A percentile compares a stretch with the other conserved stretches of the same genome.
Conservation (phyloP, 2,329 filamentous ascomycete species). For the Scedosporium aurantiacum region DNA sequence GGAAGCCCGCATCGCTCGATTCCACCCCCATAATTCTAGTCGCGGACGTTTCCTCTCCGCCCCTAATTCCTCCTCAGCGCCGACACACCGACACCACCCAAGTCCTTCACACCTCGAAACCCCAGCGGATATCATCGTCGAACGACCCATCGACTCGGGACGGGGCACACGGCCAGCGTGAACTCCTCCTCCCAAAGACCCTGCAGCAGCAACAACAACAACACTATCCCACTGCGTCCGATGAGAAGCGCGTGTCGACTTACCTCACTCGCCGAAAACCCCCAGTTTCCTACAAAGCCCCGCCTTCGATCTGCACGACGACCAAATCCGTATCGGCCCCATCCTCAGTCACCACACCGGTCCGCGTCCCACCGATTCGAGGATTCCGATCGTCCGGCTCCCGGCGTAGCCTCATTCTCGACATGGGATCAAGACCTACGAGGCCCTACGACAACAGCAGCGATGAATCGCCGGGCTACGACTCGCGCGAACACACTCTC, state of each 20-base stretch:
- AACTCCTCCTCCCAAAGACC: conserved; percentile 35
- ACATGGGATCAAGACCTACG: conserved; percentile 38
- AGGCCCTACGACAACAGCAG: conserved; percentile 33
- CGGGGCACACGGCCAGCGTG: conserved; percentile 31
- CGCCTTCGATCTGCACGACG: conserved; percentile 17
- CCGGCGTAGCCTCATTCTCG: conserved; percentile 41
- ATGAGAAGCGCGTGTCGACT: conserved; percentile 31
- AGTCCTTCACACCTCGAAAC: neutral
- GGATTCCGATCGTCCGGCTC: conserved; percentile 46
- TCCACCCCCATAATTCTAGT: neutral
- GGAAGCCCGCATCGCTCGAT: neutral
- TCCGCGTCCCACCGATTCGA: conserved; percentile 42
- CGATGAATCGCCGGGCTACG: conserved; percentile 22
- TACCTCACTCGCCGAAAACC: conserved; percentile 25
- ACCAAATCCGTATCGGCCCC: conserved; percentile 9
- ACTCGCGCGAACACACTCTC: conserved; percentile 37
- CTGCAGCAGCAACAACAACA: conserved; percentile 15
- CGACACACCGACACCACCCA: conserved; percentile 8
- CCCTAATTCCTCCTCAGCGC: conserved; percentile 8
- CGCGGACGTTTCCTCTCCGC: neutral
- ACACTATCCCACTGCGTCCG: conserved; percentile 23
- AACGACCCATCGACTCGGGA: conserved; percentile 22
- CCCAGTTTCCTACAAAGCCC: conserved; percentile 31
- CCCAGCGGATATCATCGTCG: conserved; percentile 9
- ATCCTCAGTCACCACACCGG: conserved; percentile 19